phyloP scores from a whole-genome alignment of 495 filamentous ascomycete species.

The Aspergillus diversus region DNA sequence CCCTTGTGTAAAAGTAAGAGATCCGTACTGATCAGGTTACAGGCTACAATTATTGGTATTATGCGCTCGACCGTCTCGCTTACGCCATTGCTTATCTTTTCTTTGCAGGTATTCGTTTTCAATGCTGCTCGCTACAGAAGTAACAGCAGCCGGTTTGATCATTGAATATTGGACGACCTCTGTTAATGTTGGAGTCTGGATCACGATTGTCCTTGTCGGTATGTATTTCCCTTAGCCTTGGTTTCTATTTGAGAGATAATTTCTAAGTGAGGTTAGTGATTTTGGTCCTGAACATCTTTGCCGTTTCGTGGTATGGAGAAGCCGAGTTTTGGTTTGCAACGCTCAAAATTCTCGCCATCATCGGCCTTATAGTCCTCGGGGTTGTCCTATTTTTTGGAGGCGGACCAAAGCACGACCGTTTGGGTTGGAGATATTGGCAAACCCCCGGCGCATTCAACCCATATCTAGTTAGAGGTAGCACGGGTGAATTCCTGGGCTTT shows the following conservation, averaged over 20 bases:
- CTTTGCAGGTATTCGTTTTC: constrained; percentile 49
- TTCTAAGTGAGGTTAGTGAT: constrained; percentile 55
- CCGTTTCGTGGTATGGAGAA: constrained; percentile 71
- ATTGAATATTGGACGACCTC: constrained; percentile 69
- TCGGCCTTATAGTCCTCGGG: constrained; percentile 68
- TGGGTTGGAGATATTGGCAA: constrained; percentile 76
- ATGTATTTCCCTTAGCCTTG: constrained; percentile 32
- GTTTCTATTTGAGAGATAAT: not conserved
- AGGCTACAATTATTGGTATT: constrained; percentile 59
- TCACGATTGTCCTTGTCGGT: constrained; percentile 67
- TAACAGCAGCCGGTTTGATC: constrained; percentile 68
- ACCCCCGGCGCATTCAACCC: constrained; percentile 69
- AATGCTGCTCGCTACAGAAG: constrained; percentile 68
- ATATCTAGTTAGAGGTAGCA: constrained; percentile 38
- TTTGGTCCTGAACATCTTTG: constrained; percentile 66
- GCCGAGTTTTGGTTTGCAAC: constrained; percentile 75
- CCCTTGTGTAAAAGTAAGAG: not conserved
- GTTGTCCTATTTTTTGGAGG: constrained; percentile 71
- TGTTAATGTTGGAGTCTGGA: constrained; percentile 61
- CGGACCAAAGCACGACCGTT: constrained; percentile 60
- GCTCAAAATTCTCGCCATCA: constrained; percentile 74
- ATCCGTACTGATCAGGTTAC: constrained; percentile 33
- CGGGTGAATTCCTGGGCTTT: constrained; percentile 46
- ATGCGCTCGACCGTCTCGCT: not conserved
- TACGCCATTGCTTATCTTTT: no score